Base-by-base conservation (phyloP, 805 yeast species). In the Groenewaldozyma tartarivorans region DNA sequence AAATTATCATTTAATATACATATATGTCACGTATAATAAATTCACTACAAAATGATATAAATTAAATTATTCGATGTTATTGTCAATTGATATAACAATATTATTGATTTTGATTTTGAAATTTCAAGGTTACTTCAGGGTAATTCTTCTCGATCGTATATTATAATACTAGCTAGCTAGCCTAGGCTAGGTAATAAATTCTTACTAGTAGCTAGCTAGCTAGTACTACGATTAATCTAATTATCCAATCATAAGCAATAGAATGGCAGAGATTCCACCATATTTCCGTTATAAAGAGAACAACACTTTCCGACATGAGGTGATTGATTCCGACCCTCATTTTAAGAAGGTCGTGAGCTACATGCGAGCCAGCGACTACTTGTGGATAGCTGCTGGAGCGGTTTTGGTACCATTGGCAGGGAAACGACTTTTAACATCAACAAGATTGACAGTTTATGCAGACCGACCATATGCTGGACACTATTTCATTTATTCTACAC, bases 321-420 rank as follows among this genome's bases (percentile, higher is more conserved):
- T 71, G 41, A 85, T 84, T 52, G 95, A 84, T 57, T 68, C 73
- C 39, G 95, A 84, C 58, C 95, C 95, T 22, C 77, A 77, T 48
- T 81, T 84, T 63, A 55, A 59, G 30, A 70, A 83, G 45, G 94
- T 85, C 22, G 77, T 84, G 11, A 64, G 75, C 35, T 85, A 79
- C 64, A 74, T 83, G 64, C 72, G 95, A 57, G 59, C 72, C 17
- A 66, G 79, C 11, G 95, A 84, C 63, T 74, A 73, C 52, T 71
- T 67, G 5, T 58, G 67, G 16, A 60, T 75, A 69, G 74, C 66
- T 3, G 61, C 61, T 4, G 61, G 69, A 27, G 66, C 79, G 1
- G 70, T 61, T 7, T 64, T 68, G 2, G 75, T 70, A 19, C 83
- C 83, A 4, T 56, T 67, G 16, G 56, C 68, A 20, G 29, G 29